phyloP scores from a whole-genome alignment of 2,329 filamentous ascomycete species.

The Paraphoma sp. region DNA sequence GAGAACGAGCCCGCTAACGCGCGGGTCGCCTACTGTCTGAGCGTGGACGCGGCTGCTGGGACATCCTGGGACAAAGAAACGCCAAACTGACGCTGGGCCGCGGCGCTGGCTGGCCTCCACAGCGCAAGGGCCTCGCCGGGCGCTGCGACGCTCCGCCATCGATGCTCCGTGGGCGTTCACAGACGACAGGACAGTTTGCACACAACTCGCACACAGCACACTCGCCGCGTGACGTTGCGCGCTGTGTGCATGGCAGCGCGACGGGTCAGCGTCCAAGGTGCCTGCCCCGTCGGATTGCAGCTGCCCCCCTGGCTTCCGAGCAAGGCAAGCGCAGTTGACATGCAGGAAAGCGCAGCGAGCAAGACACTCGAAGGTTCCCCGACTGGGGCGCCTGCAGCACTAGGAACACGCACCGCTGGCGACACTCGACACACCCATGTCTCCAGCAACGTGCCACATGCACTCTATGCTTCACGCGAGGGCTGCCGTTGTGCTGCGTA shows the following conservation, averaged over 20 bases:
- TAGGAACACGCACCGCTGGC: background rate
- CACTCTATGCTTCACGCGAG: background rate
- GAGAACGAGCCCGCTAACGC: conserved; percentile 17
- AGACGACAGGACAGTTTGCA: no score
- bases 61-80: conserved; percentile 22
- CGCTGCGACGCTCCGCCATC: background rate
- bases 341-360: background rate
- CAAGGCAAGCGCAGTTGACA: background rate
- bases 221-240: background rate
- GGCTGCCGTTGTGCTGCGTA: background rate
- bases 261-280: background rate
- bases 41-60: conserved; percentile 27
- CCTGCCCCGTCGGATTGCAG: background rate
- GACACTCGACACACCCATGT: background rate
- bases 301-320: no score
- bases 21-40: conserved; percentile 19
- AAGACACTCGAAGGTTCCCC: background rate
- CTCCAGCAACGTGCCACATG: background rate
- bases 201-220: background rate
- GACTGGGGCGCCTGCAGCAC: background rate
- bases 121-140: background rate
- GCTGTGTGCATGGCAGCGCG: background rate
- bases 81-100: background rate
- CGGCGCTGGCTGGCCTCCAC: background rate
- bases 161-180: background rate